phyloP scores from a whole-genome alignment of 2,329 filamentous ascomycete genomes.

The Fusarium palustre region DNA sequence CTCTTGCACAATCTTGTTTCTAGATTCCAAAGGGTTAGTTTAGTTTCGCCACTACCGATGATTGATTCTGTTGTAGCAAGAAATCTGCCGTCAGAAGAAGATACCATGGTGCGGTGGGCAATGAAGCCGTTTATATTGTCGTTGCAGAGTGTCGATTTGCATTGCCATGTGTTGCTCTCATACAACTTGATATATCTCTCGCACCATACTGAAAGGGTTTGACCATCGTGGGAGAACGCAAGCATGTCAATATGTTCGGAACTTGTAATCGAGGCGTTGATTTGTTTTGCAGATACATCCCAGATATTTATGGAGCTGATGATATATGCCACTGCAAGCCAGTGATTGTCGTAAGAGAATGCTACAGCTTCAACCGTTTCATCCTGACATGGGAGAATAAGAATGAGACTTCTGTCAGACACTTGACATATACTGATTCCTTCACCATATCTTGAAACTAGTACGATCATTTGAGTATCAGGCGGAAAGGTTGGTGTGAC shows the following conservation, averaged over 20 bases:
- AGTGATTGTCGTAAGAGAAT: not conserved
- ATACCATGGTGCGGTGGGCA: not conserved
- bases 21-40: not conserved
- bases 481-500: not conserved
- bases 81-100: not conserved
- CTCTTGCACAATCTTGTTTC: not conserved
- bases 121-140: rapidly evolving
- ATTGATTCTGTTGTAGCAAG: no score
- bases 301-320: not conserved
- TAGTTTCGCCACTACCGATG: not conserved
- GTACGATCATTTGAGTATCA: no score
- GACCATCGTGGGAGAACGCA: not conserved
- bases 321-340: not conserved
- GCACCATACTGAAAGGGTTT: not conserved
- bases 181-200: not conserved
- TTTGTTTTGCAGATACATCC: not conserved
- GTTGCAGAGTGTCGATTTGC: not conserved
- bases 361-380: rapidly evolving
- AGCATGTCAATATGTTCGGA: no score
- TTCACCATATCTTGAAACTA: no score
- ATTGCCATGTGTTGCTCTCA: not conserved
- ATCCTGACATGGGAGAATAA: rapidly evolving
- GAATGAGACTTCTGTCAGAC: no score
- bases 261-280: not conserved
- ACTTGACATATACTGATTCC: no score